These are phyloP conservation scores for Coniella lustricola DNA, from an alignment of 2,329 filamentous ascomycete genomes.

Conservation along the genomic window DNA sequence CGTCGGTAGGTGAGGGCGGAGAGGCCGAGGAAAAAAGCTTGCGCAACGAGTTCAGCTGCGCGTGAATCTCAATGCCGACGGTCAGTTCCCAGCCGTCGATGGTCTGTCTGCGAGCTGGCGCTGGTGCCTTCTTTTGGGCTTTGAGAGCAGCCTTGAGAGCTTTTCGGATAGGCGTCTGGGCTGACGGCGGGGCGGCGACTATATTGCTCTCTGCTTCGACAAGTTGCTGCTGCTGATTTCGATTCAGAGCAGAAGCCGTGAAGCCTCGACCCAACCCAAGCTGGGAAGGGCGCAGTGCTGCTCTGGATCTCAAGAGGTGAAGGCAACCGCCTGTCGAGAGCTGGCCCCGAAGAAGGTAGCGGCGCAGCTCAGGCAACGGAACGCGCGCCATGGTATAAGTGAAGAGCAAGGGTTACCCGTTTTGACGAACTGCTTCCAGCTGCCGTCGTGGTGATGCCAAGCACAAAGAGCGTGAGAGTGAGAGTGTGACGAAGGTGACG, in stretches of 20 bases:
- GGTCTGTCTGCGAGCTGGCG: constrained; percentile 42
- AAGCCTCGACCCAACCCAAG: too few relatives aligned
- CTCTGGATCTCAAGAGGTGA: not conserved
- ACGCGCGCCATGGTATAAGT: constrained; percentile 36
- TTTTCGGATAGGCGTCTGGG: constrained; percentile 55
- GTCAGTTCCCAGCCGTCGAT: constrained; percentile 81
- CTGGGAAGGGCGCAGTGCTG: not conserved
- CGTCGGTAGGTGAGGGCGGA: constrained; percentile 42
- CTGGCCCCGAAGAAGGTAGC: constrained; percentile 42
- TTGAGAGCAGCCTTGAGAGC: constrained; percentile 62
- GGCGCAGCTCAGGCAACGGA: constrained; percentile 36
- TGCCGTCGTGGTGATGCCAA: too few relatives aligned
- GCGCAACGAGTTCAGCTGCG: constrained; percentile 78
- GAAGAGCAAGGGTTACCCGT: not conserved
- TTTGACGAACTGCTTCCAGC: too few relatives aligned
- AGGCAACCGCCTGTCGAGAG: constrained; percentile 37
- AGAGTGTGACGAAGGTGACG: too few relatives aligned
- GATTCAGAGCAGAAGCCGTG: not conserved
- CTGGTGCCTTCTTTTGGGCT: constrained; percentile 41
- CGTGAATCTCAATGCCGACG: constrained; percentile 94
- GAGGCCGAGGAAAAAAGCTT: constrained; percentile 82
- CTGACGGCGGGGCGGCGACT: not conserved
- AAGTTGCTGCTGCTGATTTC: not conserved
- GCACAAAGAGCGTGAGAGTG: too few relatives aligned
- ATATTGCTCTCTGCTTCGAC: not conserved